Conservation (phyloP, 225 moss, liverwort and hornwort species). For the Bryum argenteum region DNA sequence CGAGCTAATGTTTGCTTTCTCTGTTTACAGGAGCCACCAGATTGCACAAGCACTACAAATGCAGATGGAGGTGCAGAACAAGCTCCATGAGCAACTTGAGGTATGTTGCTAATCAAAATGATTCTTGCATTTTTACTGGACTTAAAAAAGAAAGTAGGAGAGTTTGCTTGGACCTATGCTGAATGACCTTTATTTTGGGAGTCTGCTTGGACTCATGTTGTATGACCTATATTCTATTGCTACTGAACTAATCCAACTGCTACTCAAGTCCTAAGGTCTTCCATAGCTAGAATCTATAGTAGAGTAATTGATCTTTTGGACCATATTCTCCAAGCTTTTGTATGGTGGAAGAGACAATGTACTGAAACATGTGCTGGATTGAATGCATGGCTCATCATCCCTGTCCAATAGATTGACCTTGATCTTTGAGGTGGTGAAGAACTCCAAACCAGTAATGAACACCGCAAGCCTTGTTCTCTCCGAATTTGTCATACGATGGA, state of each 20-base stretch:
- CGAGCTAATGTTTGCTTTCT: constrained; percentile 14
- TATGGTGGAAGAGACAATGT: neutral
- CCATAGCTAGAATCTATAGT: too few species aligned
- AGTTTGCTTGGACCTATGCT: too few species aligned
- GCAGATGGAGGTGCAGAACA: constrained; percentile 91
- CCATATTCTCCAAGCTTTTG: too few species aligned
- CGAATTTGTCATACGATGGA: neutral
- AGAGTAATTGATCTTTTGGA: too few species aligned
- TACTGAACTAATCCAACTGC: too few species aligned
- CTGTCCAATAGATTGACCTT: neutral
- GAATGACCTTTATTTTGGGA: too few species aligned
- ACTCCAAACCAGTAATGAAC: neutral
- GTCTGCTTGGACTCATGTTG: too few species aligned
- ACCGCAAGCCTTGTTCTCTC: neutral
- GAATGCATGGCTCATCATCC: neutral
- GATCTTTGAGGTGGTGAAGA: constrained; percentile 1
- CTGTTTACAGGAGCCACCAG: constrained; percentile 69
- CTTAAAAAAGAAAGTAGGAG: too few species aligned
- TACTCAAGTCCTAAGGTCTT: too few species aligned
- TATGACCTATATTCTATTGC: too few species aligned
- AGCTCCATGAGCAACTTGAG: constrained; percentile 97
- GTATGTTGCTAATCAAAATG: constrained; percentile 41
- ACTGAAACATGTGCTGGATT: constrained; percentile 3
- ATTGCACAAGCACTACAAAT: constrained; percentile 92
- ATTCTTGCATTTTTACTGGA: too few species aligned